Evolutionary conservation across 2,329 filamentous ascomycete genomes (phyloP), one percentile per base, ranked within the genome.

Genomic region (Aspergillus alliaceus): DNA sequence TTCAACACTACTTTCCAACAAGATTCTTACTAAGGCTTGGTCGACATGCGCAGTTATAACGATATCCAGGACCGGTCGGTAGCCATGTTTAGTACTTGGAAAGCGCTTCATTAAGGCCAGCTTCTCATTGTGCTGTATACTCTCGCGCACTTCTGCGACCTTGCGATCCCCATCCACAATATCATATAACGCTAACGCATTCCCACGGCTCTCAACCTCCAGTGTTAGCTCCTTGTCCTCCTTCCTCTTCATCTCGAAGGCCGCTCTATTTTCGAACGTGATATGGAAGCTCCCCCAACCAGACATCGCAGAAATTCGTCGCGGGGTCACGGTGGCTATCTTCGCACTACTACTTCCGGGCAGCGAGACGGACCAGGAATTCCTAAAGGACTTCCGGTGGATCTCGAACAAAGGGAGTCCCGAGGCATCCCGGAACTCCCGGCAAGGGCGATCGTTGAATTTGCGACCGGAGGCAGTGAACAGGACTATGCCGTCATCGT

Each of bases 371-470:
- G 55, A 54, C 60, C 66, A 66, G 15, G 60, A 51, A 29, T 62
- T 54, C 29, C 56, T 57, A 12, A 62, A 51, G 4, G 54, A 22
- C 8, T 57, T 58, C 5, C 58, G 47, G 25, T 66, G 61, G 24
- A 64, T 53, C 54, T 70, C 66, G 56, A 70, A 71, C 53, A 71
- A 58, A 2, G 68, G 68, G 1, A 71, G 58, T 1, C 68, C 68
- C 7, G 68, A 69, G 6, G 61, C 48, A 46, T 71, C 67, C 22
- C 68, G 65, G 53, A 71, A 68, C 44, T 71, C 68, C 22, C 68
- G 66, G n/a, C 62, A 63, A 2, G 58, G 39, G 5, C 62, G 60
- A n/a, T 60, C 44, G 31, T 59, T 57, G 49, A 67, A 70, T 53
- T 64, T 65, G 39, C 57, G 57, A 4, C 68, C 68, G 14, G 66